Evolutionary conservation across 345 rosid species (phyloP).

Genomic region (Mallotus nudiflorus): DNA sequence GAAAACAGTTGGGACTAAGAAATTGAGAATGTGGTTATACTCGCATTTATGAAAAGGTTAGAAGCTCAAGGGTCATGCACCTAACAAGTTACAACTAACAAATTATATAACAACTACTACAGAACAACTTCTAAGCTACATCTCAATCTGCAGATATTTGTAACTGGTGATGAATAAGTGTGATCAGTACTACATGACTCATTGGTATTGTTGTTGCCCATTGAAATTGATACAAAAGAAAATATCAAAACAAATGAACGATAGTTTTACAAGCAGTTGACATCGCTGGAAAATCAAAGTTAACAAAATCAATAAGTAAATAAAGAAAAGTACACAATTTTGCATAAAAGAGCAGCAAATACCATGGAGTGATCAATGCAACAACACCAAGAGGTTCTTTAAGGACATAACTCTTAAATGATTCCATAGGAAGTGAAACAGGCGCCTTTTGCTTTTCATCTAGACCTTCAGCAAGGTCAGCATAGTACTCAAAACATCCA

Average conservation of each 20-base stretch:
- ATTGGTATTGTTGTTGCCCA: background rate
- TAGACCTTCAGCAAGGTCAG: constrained; percentile 91
- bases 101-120: background rate
- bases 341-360: constrained; percentile 17
- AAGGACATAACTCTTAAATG: constrained; percentile 71
- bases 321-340: background rate
- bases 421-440: constrained; percentile 77
- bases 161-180: background rate
- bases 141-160: background rate
- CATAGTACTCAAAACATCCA: constrained; percentile 92
- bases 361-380: constrained; percentile 97
- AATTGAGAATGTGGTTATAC: constrained; percentile 2
- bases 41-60: background rate
- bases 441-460: constrained; percentile 91
- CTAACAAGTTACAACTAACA: background rate
- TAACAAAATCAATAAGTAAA: background rate
- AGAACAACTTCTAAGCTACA: background rate
- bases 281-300: background rate
- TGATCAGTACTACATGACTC: background rate
- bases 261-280: background rate
- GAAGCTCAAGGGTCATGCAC: background rate
- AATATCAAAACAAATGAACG: background rate
- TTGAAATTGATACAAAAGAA: background rate
- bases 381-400: constrained; percentile 97
- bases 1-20: background rate